Conservation (phyloP, 1,139 yeast genomes). For the Kluyveromyces marxianus region DNA sequence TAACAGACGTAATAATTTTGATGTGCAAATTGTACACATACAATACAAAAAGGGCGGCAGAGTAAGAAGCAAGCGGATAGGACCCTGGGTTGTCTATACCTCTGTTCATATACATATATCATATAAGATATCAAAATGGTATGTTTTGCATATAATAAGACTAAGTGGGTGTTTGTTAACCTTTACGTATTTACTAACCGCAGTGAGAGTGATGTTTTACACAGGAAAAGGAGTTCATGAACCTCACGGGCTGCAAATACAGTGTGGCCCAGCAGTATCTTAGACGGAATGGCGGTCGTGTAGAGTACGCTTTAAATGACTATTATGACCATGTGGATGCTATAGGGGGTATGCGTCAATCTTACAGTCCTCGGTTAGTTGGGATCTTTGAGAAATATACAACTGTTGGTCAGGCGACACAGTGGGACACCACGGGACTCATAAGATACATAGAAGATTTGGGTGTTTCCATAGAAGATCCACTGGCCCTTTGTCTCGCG, state of each 20-base stretch:
- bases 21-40: no score
- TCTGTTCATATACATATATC: no score
- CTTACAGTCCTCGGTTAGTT: constrained; percentile 18
- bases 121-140: background rate
- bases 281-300: constrained; percentile 21
- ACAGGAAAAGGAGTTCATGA: constrained; percentile 13
- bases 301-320: constrained; percentile 28
- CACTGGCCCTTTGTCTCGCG: constrained; percentile 61
- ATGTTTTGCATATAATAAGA: background rate
- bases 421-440: constrained; percentile 65
- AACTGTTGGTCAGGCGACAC: constrained; percentile 29
- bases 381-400: constrained; percentile 28
- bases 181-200: no score
- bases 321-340: constrained; percentile 20
- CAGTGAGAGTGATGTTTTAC: no score
- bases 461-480: constrained; percentile 66
- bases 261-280: constrained; percentile 21
- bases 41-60: no score
- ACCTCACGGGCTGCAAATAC: constrained; percentile 18
- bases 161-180: background rate
- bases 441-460: constrained; percentile 58
- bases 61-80: no score
- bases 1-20: no score
- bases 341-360: constrained; percentile 5
- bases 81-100: no score